phyloP scores from a whole-genome alignment of 2,329 filamentous ascomycete genomes.

The Grosmannia huntii region DNA sequence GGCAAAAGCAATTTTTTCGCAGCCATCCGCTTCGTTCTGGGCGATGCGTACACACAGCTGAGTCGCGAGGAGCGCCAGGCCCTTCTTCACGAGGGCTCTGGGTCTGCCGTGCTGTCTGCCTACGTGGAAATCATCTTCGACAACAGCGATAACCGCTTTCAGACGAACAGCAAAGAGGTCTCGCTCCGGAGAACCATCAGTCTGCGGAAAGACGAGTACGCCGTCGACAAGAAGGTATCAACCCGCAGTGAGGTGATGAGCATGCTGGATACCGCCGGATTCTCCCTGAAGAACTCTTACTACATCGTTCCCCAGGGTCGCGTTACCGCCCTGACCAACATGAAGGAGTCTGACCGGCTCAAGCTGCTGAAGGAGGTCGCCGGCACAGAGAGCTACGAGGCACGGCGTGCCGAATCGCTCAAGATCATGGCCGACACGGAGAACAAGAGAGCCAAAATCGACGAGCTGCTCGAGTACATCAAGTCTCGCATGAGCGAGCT shows the following conservation, averaged over 20 bases:
- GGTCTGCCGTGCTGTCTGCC: constrained; percentile 96
- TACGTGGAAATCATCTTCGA: constrained; percentile 99
- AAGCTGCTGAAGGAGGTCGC: constrained; percentile 95
- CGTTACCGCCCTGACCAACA: constrained; percentile 91
- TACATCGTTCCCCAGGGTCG: constrained; percentile 98
- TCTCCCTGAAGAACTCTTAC: constrained; percentile 94
- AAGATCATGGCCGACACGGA: constrained; percentile 97
- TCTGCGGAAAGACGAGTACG: constrained; percentile 97
- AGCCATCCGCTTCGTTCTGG: constrained; percentile 94
- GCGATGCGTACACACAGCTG: constrained; percentile 94
- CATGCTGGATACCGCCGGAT: constrained; percentile 87
- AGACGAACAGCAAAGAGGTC: constrained; percentile 82
- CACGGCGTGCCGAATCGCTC: constrained; percentile 75
- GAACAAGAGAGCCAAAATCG: constrained; percentile 88
- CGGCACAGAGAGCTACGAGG: constrained; percentile 93
- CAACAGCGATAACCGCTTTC: constrained; percentile 91
- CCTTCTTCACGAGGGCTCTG: constrained; percentile 93
- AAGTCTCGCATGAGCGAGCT: constrained; percentile 79
- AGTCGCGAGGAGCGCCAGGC: constrained; percentile 91
- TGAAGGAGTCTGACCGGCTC: constrained; percentile 89
- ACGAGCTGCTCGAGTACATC: constrained; percentile 83
- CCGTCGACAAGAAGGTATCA: constrained; percentile 80
- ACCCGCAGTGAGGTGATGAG: constrained; percentile 93
- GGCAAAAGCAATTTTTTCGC: constrained; percentile 99
- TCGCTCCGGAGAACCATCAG: constrained; percentile 89